Base-by-base conservation (phyloP, 2,329 filamentous ascomycete species). In the Sporothrix inflata region DNA sequence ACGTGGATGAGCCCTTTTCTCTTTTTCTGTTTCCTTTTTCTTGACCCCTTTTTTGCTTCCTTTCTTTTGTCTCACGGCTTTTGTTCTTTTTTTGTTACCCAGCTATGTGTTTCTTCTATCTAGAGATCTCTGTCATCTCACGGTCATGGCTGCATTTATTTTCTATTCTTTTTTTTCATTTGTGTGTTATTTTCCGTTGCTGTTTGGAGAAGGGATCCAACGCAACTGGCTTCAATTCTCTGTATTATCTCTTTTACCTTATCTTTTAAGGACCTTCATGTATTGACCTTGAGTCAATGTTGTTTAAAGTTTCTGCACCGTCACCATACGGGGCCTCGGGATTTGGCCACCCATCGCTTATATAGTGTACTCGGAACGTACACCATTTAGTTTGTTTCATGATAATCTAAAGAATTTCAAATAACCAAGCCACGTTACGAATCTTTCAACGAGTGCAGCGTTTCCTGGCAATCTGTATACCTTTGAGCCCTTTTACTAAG, bases 121-220 rank as follows among this genome's bases (percentile, higher is more conserved):
- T 65, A 65, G n/a, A 65, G 38, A 27, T 65, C 21, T 65, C 60
- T 65, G 11, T 45, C 60, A 65, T 65, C 21, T 65, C 60, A 65
- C 38, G 60, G 16, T 34, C 24, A 66, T 21, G 63, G 24, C 34
- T 49, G 14, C 24, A n/a, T 34, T 49, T 66, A 1, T 11, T 30
- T 38, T 65, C 19, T 51, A 1, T 12, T 67, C 4, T 3, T 49
- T 11, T 24, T 34, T 21, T 34, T 30, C 11, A 19, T 16, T 11
- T 34, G n/a, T n/a, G n/a, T n/a, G n/a, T n/a, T n/a, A n/a, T 30
- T 21, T 21, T 53, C 14, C 4, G 24, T 42, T 30, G 34, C 11
- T 24, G 57, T 16, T 42, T 63, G 57, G 57, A 12, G 21, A 9
- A n/a, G 57, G 57, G 34, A 38, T 14, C 57, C 57, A 63, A 40